Evolutionary conservation across 768 basidiomycete species (phyloP).

Genomic region (Russula earlei): DNA sequence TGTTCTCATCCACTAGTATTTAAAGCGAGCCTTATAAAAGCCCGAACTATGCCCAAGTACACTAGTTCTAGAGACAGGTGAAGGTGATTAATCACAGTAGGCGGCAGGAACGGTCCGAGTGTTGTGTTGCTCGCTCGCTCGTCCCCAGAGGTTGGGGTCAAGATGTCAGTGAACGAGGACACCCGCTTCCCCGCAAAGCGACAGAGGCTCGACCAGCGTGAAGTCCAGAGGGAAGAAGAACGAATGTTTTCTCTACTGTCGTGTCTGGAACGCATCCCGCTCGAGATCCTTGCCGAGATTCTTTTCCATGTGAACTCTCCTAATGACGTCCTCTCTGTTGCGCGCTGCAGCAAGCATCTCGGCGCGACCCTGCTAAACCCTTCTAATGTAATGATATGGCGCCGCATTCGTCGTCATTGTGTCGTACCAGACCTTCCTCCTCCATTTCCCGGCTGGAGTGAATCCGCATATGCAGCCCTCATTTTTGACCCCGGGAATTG

Average conservation of each 20-base stretch:
- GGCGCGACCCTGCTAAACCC: conserved; percentile 40
- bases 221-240: not conserved
- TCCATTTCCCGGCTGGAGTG: conserved; percentile 37
- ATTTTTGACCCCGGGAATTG: conserved; percentile 51
- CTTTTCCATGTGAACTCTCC: conserved; percentile 44
- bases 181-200: not conserved
- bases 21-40: too few relatives aligned
- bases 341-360: conserved; percentile 48
- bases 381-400: conserved; percentile 50
- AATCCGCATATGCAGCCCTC: conserved; percentile 54
- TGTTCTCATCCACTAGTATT: not conserved
- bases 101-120: too few relatives aligned
- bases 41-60: too few relatives aligned
- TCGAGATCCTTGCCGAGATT: conserved; percentile 59
- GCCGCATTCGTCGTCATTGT: conserved; percentile 35
- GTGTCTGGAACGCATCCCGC: conserved; percentile 32
- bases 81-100: too few relatives aligned
- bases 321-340: conserved; percentile 47
- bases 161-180: not conserved
- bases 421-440: conserved; percentile 32
- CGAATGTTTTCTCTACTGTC: not conserved
- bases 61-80: too few relatives aligned
- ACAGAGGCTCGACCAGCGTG: not conserved
- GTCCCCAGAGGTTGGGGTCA: too few relatives aligned
- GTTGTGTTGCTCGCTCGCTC: too few relatives aligned